Percentiles rank a stretch among this genome's conserved stretches.
These are phyloP conservation scores for Gilbertella persicaria DNA, from an alignment of 371 early-diverging fungal species.

Conservation along the genomic window DNA sequence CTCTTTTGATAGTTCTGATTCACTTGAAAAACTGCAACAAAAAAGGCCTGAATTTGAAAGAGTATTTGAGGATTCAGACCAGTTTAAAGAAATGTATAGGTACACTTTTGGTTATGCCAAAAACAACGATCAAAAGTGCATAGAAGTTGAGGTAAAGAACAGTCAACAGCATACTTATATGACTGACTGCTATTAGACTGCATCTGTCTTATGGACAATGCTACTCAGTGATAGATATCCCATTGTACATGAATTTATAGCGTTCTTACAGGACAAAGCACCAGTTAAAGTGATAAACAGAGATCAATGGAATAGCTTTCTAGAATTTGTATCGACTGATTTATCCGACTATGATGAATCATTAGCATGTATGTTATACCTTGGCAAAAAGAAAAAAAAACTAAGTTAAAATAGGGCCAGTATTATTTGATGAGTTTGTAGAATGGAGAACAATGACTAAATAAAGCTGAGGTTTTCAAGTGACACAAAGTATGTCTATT, in stretches of 20 bases:
- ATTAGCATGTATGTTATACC: slow-evolving; percentile 65
- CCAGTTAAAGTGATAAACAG: slow-evolving; percentile 71
- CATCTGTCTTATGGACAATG: slow-evolving; percentile 58
- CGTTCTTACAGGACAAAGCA: slow-evolving; percentile 55
- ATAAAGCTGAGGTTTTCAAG: too few relatives aligned
- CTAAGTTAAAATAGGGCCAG: slow-evolving; percentile 54
- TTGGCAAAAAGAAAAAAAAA: neutral
- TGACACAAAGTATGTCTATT: too few relatives aligned
- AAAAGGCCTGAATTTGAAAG: slow-evolving; percentile 46
- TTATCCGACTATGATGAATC: slow-evolving; percentile 64
- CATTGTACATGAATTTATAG: slow-evolving; percentile 54
- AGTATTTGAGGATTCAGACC: slow-evolving; percentile 42
- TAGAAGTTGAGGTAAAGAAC: slow-evolving; percentile 71
- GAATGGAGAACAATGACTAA: slow-evolving; percentile 49
- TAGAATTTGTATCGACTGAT: slow-evolving; percentile 64
- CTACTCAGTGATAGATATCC: slow-evolving; percentile 46
- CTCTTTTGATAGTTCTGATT: slow-evolving; percentile 53
- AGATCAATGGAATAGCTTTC: slow-evolving; percentile 76
- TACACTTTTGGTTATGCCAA: slow-evolving; percentile 73
- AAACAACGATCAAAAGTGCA: slow-evolving; percentile 67
- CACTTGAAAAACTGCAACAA: slow-evolving; percentile 47
- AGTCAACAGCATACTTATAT: too few relatives aligned
- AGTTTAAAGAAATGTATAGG: slow-evolving; percentile 67
- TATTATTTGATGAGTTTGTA: slow-evolving; percentile 69
- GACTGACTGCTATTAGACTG: slow-evolving; percentile 57